These are phyloP conservation scores for Hansenula sp. DNA, from an alignment of 1,139 yeast species.

Conservation along the genomic window DNA sequence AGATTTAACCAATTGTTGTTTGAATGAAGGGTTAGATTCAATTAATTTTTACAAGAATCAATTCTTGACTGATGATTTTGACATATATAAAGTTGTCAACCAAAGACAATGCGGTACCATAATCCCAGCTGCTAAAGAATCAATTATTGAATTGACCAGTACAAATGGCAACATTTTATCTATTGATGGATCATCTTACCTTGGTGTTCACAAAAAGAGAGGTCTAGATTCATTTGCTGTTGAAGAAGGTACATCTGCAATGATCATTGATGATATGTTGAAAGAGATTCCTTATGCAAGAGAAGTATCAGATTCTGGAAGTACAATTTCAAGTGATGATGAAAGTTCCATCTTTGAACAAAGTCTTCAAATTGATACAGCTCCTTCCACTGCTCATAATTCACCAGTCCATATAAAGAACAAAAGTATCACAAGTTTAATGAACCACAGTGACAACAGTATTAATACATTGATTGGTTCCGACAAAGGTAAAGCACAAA, in stretches of 20 bases:
- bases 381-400: constrained; percentile 7
- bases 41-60: constrained; percentile 34
- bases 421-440: constrained; percentile 12
- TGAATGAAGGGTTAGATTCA: constrained; percentile 45
- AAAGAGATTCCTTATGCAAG: constrained; percentile 10
- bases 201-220: constrained; percentile 44
- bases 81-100: constrained; percentile 28
- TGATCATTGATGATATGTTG: constrained; percentile 20
- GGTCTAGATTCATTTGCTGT: constrained; percentile 18
- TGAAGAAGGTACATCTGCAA: constrained; percentile 14
- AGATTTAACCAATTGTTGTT: constrained; percentile 35
- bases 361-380: not conserved
- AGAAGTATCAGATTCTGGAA: not conserved
- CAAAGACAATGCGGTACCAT: constrained; percentile 60
- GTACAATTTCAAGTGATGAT: not conserved
- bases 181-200: constrained; percentile 49
- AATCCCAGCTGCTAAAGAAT: constrained; percentile 52
- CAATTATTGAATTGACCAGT: constrained; percentile 36
- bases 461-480: constrained; percentile 11
- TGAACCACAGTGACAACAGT: constrained; percentile 15
- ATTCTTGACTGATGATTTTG: constrained; percentile 17
- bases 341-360: constrained; percentile 11
- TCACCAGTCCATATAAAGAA: constrained; percentile 12
- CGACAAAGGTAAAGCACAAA: constrained; percentile 3
- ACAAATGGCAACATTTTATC: constrained; percentile 37